These are phyloP conservation scores for Hymenoscyphus fructigenus DNA, from an alignment of 2,329 filamentous ascomycete species.

Conservation along the genomic window DNA sequence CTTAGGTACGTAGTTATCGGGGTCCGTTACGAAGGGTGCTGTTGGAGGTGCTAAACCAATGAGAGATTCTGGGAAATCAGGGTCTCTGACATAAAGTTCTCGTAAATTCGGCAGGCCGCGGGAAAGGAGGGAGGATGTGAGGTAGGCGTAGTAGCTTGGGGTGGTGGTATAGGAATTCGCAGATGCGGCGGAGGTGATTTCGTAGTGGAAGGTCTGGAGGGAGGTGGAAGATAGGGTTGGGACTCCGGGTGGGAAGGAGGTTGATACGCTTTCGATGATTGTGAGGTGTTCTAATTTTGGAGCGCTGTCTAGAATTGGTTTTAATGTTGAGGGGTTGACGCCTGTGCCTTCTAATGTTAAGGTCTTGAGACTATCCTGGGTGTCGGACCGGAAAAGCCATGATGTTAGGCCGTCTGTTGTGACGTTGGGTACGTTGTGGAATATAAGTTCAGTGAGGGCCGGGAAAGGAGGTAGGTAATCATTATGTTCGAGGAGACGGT, in stretches of 20 bases:
- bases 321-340: slow-evolving; percentile 50
- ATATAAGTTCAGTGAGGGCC: slow-evolving; percentile 67
- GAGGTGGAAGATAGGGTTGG: slow-evolving; percentile 67
- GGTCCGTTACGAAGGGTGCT: slow-evolving; percentile 47
- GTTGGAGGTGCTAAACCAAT: slow-evolving; percentile 65
- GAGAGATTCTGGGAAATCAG: slow-evolving; percentile 77
- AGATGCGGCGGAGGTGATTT: slow-evolving; percentile 65
- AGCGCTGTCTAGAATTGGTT: slow-evolving; percentile 43
- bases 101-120: slow-evolving; percentile 72
- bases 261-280: slow-evolving; percentile 54
- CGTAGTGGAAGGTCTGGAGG: slow-evolving; percentile 74
- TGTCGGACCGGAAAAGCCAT: slow-evolving; percentile 64
- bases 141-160: slow-evolving; percentile 76
- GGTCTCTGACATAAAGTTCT: slow-evolving; percentile 82
- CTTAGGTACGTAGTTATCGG: slow-evolving; percentile 31
- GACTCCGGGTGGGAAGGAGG: slow-evolving; percentile 56
- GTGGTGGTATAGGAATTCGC: slow-evolving; percentile 58
- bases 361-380: slow-evolving; percentile 59
- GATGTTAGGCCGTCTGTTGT: slow-evolving; percentile 68
- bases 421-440: slow-evolving; percentile 70
- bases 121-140: slow-evolving; percentile 77
- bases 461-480: slow-evolving; percentile 71
- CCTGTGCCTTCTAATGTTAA: slow-evolving; percentile 73
- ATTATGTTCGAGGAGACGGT: slow-evolving; percentile 69
- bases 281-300: slow-evolving; percentile 47